phyloP scores from a whole-genome alignment of 176 grass and related monocot genomes.

The Triticum monococcum region DNA sequence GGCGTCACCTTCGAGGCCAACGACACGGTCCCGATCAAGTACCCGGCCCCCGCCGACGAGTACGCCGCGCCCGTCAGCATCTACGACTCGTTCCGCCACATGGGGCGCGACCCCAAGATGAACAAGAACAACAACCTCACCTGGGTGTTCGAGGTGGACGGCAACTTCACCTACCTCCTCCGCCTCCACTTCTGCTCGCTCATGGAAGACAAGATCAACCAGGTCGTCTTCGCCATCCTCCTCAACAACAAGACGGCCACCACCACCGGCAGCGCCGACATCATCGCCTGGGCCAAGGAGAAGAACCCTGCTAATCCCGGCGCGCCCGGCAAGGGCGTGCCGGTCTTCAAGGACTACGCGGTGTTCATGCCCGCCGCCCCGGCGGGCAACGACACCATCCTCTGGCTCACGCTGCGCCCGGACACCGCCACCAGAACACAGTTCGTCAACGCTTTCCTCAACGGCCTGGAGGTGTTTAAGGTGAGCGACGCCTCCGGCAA shows the following conservation, averaged over 20 bases:
- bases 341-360: conserved; percentile 63
- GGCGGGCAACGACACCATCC: conserved; percentile 18
- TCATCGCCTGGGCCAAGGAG: conserved; percentile 43
- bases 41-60: conserved; percentile 30
- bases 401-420: conserved; percentile 63
- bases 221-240: conserved; percentile 55
- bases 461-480: conserved; percentile 77
- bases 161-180: conserved; percentile 67
- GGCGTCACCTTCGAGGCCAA: conserved; percentile 40
- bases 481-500: conserved; percentile 56
- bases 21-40: conserved; percentile 28
- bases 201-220: conserved; percentile 41
- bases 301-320: too few relatives aligned
- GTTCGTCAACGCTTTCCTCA: conserved; percentile 50
- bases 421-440: neutral
- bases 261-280: conserved; percentile 26
- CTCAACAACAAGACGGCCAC: conserved; percentile 69
- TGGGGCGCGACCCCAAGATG: conserved; percentile 47
- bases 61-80: conserved; percentile 46
- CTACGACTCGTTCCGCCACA: conserved; percentile 44
- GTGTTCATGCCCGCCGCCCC: conserved; percentile 6
- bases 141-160: conserved; percentile 66
- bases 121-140: conserved; percentile 65
- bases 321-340: conserved; percentile 33
- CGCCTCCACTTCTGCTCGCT: conserved; percentile 79